phyloP scores from a whole-genome alignment of 208 protist genomes.

The Leishmania lainsoni region DNA sequence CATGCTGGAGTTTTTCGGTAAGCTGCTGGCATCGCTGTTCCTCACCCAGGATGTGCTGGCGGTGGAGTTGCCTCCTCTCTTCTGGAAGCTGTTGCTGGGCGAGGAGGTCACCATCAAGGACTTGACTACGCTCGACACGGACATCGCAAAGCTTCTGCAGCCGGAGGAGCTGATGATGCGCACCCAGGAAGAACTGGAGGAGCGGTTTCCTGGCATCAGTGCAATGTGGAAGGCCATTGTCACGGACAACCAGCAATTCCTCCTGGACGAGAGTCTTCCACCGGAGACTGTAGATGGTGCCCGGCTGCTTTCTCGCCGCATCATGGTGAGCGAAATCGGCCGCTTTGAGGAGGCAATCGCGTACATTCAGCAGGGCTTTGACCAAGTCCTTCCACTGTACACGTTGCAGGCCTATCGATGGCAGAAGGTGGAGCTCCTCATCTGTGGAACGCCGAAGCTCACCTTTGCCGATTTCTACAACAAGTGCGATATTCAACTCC shows the following conservation, averaged over 20 bases:
- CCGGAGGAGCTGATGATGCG: constrained; percentile 69
- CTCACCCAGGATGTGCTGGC: constrained; percentile 87
- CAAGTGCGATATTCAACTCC: constrained; percentile 78
- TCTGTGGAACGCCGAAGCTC: constrained; percentile 81
- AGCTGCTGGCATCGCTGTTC: constrained; percentile 94
- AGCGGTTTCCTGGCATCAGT: constrained; percentile 76
- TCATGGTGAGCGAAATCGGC: constrained; percentile 63
- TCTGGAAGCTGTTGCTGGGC: constrained; percentile 93
- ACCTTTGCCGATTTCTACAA: constrained; percentile 75
- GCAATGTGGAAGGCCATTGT: constrained; percentile 51
- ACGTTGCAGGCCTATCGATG: constrained; percentile 85
- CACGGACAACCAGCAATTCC: constrained; percentile 45
- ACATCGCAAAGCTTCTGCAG: constrained; percentile 55
- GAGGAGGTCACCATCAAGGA: constrained; percentile 65
- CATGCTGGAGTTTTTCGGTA: constrained; percentile 94
- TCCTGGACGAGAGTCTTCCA: constrained; percentile 47
- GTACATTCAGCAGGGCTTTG: constrained; percentile 82
- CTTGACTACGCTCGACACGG: constrained; percentile 60
- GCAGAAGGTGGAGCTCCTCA: constrained; percentile 81
- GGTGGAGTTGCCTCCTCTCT: constrained; percentile 91
- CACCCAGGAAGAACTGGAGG: constrained; percentile 79
- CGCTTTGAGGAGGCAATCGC: constrained; percentile 68
- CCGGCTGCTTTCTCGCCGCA: constrained; percentile 59
- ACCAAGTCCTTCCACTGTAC: constrained; percentile 82
- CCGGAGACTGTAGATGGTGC: constrained; percentile 50